Percentiles rank a stretch among this genome's conserved stretches.
phyloP scores from a whole-genome alignment of 75 land plant species.

The Pinus albicaulis region DNA sequence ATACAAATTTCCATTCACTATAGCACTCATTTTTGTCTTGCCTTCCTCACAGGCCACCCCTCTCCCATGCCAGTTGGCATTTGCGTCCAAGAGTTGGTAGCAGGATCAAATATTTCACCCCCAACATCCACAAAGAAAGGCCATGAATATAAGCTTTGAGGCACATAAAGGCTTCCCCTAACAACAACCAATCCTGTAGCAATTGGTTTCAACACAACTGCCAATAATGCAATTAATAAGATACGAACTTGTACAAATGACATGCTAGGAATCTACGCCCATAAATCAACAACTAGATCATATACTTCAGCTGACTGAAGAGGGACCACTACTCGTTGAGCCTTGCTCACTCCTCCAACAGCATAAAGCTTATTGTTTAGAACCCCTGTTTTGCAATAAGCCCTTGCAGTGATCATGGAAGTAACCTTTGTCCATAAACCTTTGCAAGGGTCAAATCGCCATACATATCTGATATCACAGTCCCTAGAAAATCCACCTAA shows the following conservation, averaged over 20 bases:
- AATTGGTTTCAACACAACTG: conserved; percentile 37
- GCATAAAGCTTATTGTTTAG: conserved; percentile 80
- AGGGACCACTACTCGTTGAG: conserved; percentile 27
- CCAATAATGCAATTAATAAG: conserved; percentile 20
- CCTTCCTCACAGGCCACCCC: conserved; percentile 42
- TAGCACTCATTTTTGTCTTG: conserved; percentile 30
- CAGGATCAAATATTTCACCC: conserved; percentile 34
- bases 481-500: conserved; percentile 82
- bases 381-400: conserved; percentile 84
- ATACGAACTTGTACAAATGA: conserved; percentile 30
- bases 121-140: conserved; percentile 43
- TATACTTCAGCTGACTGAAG: conserved; percentile 41
- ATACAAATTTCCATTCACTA: conserved; percentile 29
- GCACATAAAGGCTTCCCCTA: conserved; percentile 28
- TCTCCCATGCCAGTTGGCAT: conserved; percentile 43
- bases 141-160: conserved; percentile 41
- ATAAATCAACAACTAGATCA: conserved; percentile 23
- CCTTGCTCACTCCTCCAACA: conserved; percentile 23
- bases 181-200: conserved; percentile 35
- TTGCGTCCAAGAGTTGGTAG: conserved; percentile 17
- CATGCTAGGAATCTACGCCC: conserved; percentile 31
- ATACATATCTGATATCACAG: conserved; percentile 68
- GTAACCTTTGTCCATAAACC: conserved; percentile 71
- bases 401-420: conserved; percentile 77
- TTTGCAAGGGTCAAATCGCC: conserved; percentile 70